Evolutionary conservation across 2,329 filamentous ascomycete genomes (phyloP), one percentile per base, ranked within the genome.

Genomic region (Apiospora arundinis): DNA sequence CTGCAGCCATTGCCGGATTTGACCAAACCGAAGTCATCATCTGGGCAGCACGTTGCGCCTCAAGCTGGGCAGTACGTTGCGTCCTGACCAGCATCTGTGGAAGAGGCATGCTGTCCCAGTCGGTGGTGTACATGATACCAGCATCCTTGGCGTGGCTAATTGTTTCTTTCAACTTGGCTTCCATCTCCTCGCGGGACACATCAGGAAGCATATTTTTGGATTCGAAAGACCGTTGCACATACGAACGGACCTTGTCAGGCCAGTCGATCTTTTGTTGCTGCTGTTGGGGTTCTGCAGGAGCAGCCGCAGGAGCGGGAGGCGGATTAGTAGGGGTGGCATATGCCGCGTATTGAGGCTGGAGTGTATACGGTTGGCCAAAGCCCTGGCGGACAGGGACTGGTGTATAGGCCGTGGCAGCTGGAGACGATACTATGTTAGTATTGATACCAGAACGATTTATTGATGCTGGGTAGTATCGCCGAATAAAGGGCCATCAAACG

Each of bases 151-250:
- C 94, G 70, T 91, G 87, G 73, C 92, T 93, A 80, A 99, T 98
- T 76, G 95, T 92, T 73, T 92, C 85, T 82, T 95, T 97, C 74
- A 99, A 85, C 79, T 95, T 97, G 72, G 86, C 85, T 81, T 97
- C 93, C 87, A 98, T 92, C 71, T 97, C 94, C 69, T 87, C 78
- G 69, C 89, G 88, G 68, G 85, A 81, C 65, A 95, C 89, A 49
- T 88, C 87, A 6, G 87, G 78, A 73, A 93, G 87, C 74, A 91
- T 85, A 79, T 95, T 93, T 72, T 91, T 89, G 37, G 90, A 89
- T 68, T 93, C 90, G 80, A 98, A 98, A 37, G 95, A 95, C 78
- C 95, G 91, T 78, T 95, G 92, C 44, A 98, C 95, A 83, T 98
- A 98, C 75, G 88, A 86, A 76, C 95, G 93, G 72, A 98, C 94